Percentiles rank a stretch among this genome's conserved stretches.
These are phyloP conservation scores for Penstemon barbatus DNA, from an alignment of 257 asterid species.

Conservation along the genomic window DNA sequence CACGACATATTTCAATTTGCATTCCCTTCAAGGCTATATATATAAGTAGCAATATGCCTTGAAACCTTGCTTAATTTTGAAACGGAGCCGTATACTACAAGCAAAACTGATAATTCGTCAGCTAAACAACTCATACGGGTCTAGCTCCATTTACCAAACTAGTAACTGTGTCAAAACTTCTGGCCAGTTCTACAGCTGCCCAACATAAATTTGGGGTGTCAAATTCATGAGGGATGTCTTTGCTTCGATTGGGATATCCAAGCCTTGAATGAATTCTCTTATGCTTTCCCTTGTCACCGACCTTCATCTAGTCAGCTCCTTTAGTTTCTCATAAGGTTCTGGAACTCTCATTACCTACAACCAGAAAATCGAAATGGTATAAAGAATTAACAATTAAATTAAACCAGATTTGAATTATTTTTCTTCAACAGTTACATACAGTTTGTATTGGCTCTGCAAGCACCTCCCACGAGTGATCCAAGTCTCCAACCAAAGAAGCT, in stretches of 20 bases:
- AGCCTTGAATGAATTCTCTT: conserved; percentile 60
- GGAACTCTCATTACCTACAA: conserved; percentile 90
- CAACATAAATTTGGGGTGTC: conserved; percentile 77
- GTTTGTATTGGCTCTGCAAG: conserved; percentile 99
- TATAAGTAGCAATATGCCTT: too few species aligned
- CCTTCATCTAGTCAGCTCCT: conserved; percentile 91
- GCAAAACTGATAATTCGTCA: too few species aligned
- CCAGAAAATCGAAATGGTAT: neutral
- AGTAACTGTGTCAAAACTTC: conserved; percentile 28
- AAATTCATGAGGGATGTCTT: conserved; percentile 59
- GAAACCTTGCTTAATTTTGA: too few species aligned
- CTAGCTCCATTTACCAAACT: conserved; percentile 32
- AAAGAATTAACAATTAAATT: neutral
- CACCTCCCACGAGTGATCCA: conserved; percentile 82
- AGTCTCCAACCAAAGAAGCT: conserved; percentile 59
- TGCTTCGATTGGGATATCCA: conserved; percentile 69
- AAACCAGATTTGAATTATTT: neutral
- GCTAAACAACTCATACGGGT: neutral
- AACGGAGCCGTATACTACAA: too few species aligned
- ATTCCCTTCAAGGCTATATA: too few species aligned
- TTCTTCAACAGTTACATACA: conserved; percentile 39
- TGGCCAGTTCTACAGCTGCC: conserved; percentile 51
- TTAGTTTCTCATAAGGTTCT: conserved; percentile 90
- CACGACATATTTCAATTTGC: too few species aligned
- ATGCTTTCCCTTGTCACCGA: conserved; percentile 71